phyloP scores from a whole-genome alignment of 345 rosid species.

The Eutrema yunnanense region DNA sequence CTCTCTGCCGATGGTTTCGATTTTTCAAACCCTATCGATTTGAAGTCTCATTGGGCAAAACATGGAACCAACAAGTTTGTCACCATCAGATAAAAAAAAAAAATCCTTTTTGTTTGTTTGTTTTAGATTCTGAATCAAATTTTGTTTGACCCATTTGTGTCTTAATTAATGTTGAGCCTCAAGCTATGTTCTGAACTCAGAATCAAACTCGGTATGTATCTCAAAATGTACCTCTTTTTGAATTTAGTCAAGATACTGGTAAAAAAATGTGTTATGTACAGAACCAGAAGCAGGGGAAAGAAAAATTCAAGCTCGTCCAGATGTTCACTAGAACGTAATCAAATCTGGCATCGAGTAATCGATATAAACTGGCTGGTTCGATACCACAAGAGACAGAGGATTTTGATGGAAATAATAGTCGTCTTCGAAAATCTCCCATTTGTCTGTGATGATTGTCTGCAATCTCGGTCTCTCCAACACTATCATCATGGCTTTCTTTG shows the following conservation, averaged over 20 bases:
- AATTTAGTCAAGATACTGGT: constrained; percentile 14
- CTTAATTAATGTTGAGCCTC: neutral
- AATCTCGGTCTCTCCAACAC: constrained; percentile 2
- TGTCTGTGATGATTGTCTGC: constrained; percentile 25
- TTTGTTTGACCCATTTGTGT: neutral
- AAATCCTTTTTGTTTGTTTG: neutral
- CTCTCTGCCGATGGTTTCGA: constrained; percentile 83
- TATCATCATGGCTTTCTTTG: constrained; percentile 2
- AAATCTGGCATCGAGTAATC: constrained; percentile 29
- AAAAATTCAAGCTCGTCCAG: constrained; percentile 8
- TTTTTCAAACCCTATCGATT: constrained; percentile 71
- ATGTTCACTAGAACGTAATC: constrained; percentile 29
- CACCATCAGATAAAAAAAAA: constrained; percentile 62
- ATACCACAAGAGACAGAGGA: constrained; percentile 8
- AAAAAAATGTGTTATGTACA: constrained; percentile 25
- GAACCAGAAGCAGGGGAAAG: constrained; percentile 15
- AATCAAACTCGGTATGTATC: constrained; percentile 7
- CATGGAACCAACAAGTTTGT: constrained; percentile 97
- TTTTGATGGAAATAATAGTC: constrained; percentile 10
- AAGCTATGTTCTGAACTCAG: neutral
- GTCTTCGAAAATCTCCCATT: constrained; percentile 31
- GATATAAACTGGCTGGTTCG: constrained; percentile 18
- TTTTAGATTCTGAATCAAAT: neutral
- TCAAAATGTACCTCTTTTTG: constrained; percentile 19
- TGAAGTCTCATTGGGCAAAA: constrained; percentile 91